phyloP scores from a whole-genome alignment of 768 basidiomycete species.

The Mycena alexandri region DNA sequence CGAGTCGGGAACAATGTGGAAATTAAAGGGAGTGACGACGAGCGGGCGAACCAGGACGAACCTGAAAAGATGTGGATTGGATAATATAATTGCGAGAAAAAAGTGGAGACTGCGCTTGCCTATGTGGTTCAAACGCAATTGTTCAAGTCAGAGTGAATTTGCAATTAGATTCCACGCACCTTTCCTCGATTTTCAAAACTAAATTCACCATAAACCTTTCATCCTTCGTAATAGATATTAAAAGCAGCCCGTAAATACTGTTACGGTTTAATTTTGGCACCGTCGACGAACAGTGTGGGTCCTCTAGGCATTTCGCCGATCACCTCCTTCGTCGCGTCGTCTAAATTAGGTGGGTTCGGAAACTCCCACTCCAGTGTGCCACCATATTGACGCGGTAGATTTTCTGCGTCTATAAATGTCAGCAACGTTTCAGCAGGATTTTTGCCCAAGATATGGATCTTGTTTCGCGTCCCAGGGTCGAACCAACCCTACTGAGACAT shows the following conservation, averaged over 20 bases:
- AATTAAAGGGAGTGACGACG: too few species aligned
- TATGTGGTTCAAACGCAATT: too few species aligned
- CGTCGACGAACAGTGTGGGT: slow-evolving; percentile 63
- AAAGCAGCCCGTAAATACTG: background rate
- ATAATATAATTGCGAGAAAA: too few species aligned
- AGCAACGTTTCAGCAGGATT: slow-evolving; percentile 67
- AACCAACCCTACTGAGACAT: slow-evolving; percentile 70
- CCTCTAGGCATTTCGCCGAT: slow-evolving; percentile 70
- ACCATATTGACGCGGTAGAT: slow-evolving; percentile 80
- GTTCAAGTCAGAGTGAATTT: too few species aligned
- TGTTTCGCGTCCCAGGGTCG: slow-evolving; percentile 81
- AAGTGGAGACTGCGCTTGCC: too few species aligned
- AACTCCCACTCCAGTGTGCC: slow-evolving; percentile 81
- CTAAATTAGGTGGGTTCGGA: slow-evolving; percentile 75
- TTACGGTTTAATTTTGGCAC: slow-evolving; percentile 49
- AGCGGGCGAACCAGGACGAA: too few species aligned
- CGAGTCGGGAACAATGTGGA: too few species aligned
- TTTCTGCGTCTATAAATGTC: slow-evolving; percentile 56
- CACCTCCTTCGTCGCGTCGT: slow-evolving; percentile 61
- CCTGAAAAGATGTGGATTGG: too few species aligned
- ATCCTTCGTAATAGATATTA: too few species aligned
- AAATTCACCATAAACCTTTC: too few species aligned
- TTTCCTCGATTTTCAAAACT: too few species aligned
- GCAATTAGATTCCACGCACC: too few species aligned
- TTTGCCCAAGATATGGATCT: slow-evolving; percentile 80